These are phyloP conservation scores for Pichia paraexigua DNA, from an alignment of 805 yeast species.

Conservation along the genomic window DNA sequence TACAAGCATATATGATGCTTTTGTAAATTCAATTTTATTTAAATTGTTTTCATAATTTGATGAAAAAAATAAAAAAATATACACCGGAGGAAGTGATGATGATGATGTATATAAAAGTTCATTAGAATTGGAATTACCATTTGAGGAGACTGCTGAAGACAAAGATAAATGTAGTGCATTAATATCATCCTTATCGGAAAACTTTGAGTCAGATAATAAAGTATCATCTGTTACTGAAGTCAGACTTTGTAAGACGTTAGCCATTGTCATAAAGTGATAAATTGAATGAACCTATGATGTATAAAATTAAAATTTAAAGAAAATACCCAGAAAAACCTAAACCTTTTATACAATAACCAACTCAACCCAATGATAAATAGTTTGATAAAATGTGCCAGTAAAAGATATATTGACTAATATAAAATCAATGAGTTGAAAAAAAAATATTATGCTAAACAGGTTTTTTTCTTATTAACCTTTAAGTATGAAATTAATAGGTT, in stretches of 20 bases:
- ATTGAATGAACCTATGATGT: not conserved
- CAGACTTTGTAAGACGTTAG: not conserved
- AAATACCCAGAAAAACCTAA: not conserved
- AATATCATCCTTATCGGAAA: not conserved
- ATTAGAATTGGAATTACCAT: not conserved
- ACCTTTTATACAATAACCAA: not conserved
- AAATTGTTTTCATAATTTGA: not conserved
- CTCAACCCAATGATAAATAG: not conserved
- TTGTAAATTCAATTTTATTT: conserved; percentile 1
- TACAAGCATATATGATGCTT: conserved; percentile 2
- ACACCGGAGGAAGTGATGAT: not conserved
- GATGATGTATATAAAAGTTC: not conserved
- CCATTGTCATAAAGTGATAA: not conserved
- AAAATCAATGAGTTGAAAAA: not conserved
- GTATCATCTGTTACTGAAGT: not conserved
- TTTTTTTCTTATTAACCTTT: not conserved
- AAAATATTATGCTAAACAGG: not conserved
- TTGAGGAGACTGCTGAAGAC: not conserved
- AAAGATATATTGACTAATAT: not conserved
- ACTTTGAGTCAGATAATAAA: not conserved
- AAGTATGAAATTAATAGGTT: not conserved
- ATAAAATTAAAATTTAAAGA: not conserved
- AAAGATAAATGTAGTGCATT: not conserved
- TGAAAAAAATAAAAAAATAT: not conserved
- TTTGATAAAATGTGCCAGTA: not conserved